A percentile compares a stretch with the other conserved stretches of the same genome.
phyloP scores from a whole-genome alignment of 148 eudicot genomes.

The Dysphania ambrosioides region DNA sequence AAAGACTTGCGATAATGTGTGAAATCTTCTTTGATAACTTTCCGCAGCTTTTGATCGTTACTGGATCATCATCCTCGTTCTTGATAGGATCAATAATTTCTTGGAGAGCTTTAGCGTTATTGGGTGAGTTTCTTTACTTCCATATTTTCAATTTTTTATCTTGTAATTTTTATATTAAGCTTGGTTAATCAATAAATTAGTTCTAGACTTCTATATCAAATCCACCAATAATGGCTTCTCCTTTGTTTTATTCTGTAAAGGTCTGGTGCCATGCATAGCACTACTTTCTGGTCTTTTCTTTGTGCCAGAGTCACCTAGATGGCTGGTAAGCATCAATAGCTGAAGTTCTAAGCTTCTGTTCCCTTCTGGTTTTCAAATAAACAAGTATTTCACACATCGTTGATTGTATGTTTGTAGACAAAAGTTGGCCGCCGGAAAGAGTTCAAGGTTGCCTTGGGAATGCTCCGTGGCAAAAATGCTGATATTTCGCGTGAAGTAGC shows the following conservation, averaged over 20 bases:
- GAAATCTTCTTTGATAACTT: neutral
- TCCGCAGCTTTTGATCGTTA: slow-evolving; percentile 76
- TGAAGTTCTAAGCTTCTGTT: neutral
- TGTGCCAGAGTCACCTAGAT: slow-evolving; percentile 92
- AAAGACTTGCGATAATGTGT: too few species aligned
- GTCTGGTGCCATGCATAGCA: slow-evolving; percentile 55
- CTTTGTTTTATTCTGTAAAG: slow-evolving; percentile 32
- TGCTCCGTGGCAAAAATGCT: slow-evolving; percentile 64
- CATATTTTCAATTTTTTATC: too few species aligned
- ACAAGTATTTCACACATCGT: too few species aligned
- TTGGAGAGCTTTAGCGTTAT: slow-evolving; percentile 72
- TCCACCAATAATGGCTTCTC: neutral
- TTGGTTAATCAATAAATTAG: too few species aligned
- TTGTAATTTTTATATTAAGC: too few species aligned
- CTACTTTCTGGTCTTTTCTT: slow-evolving; percentile 63
- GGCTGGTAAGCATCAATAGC: slow-evolving; percentile 57
- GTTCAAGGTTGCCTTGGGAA: slow-evolving; percentile 48
- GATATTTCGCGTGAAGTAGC: slow-evolving; percentile 58
- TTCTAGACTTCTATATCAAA: neutral
- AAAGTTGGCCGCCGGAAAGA: slow-evolving; percentile 57
- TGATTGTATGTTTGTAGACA: slow-evolving; percentile 38
- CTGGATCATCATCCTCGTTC: slow-evolving; percentile 55
- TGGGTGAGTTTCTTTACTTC: slow-evolving; percentile 33
- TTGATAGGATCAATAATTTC: slow-evolving; percentile 57
- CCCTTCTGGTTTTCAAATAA: neutral